Evolutionary conservation across 2,329 filamentous ascomycete species (phyloP), one percentile per base, ranked within the genome.

Genomic region (Cladosporium colombiae): DNA sequence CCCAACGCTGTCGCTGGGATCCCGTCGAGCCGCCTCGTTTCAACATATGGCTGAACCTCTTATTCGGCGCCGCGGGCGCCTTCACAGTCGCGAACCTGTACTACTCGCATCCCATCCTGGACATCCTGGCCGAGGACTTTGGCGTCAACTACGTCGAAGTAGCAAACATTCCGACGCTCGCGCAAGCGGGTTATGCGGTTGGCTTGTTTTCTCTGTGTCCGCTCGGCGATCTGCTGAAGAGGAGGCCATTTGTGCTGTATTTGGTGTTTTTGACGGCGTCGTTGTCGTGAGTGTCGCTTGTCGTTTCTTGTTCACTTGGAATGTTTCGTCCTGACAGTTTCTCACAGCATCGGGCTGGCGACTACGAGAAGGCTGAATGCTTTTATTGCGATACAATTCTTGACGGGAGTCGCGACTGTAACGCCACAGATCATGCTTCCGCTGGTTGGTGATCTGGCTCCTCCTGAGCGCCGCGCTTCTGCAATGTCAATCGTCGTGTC

Each of bases 21-120:
- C 83, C 87, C 0, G 76, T 85, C 0, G 83, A 85, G 64, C 90
- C 91, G 8, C 89, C 89, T 0, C 81, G 83, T 35, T 92, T 94
- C 76, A 89, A 86, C 1, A 79, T 91, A 70, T 80, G 81, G 2
- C 80, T 91, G 74, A 93, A 93, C 72, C 75, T 92, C 2, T 78
- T 93, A 1, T 92, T 92, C 68, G 88, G 84, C 1, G 84, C 90
- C 72, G 89, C 85, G 0, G 83, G 79, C 0, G 84, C 88, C 4
- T 88, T 92, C 70, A 91, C 89, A 0, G 91, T 93, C 7, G 91
- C 91, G 21, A 93, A 93, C 70, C 80, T 94, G 3, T 94, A 94
- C 78, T 93, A 94, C 77, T 91, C 86, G 66, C 91, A 93, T 72
- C 90, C 91, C 0, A 91, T 94, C 56, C 80, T 94, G 27, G 92